Evolutionary conservation across 768 basidiomycete species (phyloP).

Genomic region (Serendipita sp.): DNA sequence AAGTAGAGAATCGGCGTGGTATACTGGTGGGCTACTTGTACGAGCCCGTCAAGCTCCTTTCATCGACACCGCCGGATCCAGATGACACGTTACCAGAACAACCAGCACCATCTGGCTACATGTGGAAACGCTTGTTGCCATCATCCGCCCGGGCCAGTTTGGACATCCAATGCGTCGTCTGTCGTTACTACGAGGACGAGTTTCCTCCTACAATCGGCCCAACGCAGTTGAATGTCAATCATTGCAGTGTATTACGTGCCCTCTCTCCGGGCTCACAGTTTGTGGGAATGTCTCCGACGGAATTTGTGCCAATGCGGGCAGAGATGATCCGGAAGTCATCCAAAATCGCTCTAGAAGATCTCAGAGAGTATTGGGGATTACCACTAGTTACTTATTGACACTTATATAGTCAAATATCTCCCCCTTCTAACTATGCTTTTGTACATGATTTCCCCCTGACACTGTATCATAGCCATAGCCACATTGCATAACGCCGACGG

Average conservation of each 20-base stretch:
- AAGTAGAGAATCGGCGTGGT: not conserved
- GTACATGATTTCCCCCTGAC: too few species aligned
- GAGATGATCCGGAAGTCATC: not conserved
- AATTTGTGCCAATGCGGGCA: not conserved
- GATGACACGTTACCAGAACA: not conserved
- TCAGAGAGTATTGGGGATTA: not conserved
- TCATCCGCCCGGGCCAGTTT: not conserved
- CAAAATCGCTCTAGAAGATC: not conserved
- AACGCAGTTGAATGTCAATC: too few species aligned
- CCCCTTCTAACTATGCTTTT: too few species aligned
- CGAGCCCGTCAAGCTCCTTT: not conserved
- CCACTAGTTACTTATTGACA: too few species aligned
- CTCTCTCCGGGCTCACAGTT: too few species aligned
- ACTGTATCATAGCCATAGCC: too few species aligned
- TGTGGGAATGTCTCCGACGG: not conserved
- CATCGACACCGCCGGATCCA: not conserved
- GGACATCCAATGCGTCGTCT: not conserved
- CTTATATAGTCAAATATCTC: too few species aligned
- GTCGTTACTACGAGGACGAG: not conserved
- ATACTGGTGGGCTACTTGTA: not conserved
- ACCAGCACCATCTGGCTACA: not conserved
- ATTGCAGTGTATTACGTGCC: too few species aligned
- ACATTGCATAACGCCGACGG: too few species aligned
- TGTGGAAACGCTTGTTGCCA: not conserved
- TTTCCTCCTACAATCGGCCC: not conserved